Evolutionary conservation across 2,329 filamentous ascomycete genomes (phyloP).

Genomic region (Metarhizium anisopliae): DNA sequence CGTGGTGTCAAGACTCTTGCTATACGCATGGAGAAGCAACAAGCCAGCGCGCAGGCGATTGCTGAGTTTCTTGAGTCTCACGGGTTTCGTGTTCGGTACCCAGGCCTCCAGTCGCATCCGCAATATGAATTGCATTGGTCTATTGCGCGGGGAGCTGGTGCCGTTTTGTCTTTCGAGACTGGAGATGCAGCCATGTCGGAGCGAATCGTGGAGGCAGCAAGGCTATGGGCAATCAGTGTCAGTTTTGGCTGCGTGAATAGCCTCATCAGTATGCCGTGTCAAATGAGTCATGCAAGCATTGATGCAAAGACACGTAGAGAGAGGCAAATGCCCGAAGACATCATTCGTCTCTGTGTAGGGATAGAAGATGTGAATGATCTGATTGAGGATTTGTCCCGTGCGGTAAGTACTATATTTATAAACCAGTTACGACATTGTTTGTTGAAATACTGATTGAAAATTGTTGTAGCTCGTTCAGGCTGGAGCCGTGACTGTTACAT

Average conservation of each 20-base stretch:
- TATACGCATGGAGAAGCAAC: constrained; percentile 98
- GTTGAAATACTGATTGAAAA: neutral
- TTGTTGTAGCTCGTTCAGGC: constrained; percentile 71
- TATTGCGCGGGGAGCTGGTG: constrained; percentile 88
- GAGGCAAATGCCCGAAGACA: constrained; percentile 89
- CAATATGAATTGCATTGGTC: constrained; percentile 96
- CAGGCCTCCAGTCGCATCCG: constrained; percentile 86
- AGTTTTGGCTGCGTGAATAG: constrained; percentile 98
- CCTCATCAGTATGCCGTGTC: constrained; percentile 97
- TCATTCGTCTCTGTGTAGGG: constrained; percentile 90
- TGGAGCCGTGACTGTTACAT: constrained; percentile 77
- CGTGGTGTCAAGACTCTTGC: constrained; percentile 93
- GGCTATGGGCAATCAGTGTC: constrained; percentile 90
- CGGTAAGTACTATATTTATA: constrained; percentile 51
- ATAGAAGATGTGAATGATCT: constrained; percentile 91
- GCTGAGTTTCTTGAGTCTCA: constrained; percentile 84
- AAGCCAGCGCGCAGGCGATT: constrained; percentile 82
- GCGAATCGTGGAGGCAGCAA: constrained; percentile 86
- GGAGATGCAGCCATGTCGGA: constrained; percentile 77
- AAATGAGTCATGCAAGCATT: constrained; percentile 98
- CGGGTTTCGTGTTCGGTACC: constrained; percentile 93
- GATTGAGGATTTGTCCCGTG: constrained; percentile 84
- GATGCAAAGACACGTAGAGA: constrained; percentile 87
- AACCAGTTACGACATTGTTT: neutral
- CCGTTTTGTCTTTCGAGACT: constrained; percentile 93